Base-by-base conservation (phyloP, 257 asterid genomes). In the Jasminum sambac region DNA sequence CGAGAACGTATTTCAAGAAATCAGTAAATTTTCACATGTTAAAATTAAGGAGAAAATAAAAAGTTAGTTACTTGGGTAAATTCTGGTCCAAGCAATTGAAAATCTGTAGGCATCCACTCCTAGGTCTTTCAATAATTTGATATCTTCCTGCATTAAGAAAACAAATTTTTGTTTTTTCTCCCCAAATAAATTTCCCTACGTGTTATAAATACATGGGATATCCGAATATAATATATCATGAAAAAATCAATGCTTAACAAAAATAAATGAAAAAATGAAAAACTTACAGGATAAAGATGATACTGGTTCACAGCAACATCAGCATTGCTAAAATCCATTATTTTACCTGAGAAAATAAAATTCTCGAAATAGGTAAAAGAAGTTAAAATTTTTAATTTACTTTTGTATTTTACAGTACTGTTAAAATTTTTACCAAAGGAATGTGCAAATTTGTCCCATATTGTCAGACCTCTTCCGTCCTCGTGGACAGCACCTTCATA, bases 21-120 rank as follows among this genome's bases (percentile, higher is more conserved):
- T 30, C 36, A 4, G 4, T 30, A 30, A 30, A 30, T 30, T 30
- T 30, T 30, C 4, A 30, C 36, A 30, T 30, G 36, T 30, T 30
- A 30, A 1, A 30, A 30, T 30, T 30, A 30, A 30, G 4, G 4
- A 4, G 36, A 30, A 30, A 30, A 30, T 1, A 1, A 30, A 87
- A 9, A 5, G 8, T 38, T 9, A 38, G n/a, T 81, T 81, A 94
- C 98, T 84, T 9, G 99, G 99, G 75, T 79, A 89, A 23, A 91
- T 83, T 76, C 99, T 83, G 66, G 98, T 69, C 99, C 99, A 91
- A 38, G 99, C 90, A 71, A 94, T 91, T 10, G 99, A 91, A 67
- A 94, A 83, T 74, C 98, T 83, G 69, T 85, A 94, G 65, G 96
- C 97, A 91, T 94, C 96, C 95, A 94, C 81, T 68, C 99, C 99